Evolutionary conservation across 495 filamentous ascomycete genomes (phyloP), one percentile per base, ranked within the genome.

Genomic region (Daldinia bambusicola): DNA sequence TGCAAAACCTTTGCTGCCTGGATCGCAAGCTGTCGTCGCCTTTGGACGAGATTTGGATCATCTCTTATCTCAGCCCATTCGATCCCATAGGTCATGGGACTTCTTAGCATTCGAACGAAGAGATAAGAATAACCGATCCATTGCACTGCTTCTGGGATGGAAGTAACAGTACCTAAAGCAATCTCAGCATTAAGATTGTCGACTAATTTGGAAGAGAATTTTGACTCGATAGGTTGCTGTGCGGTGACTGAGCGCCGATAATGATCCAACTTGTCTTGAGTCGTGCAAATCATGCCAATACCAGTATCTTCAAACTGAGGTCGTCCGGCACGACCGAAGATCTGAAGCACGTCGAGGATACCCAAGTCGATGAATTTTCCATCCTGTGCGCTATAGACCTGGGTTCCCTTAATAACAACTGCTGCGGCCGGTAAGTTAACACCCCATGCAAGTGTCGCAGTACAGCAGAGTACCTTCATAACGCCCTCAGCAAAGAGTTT

Each of bases 111-210:
- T 36, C 95, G 90, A 43, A 98, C 95, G 71, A 95, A 98, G 2
- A 99, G 85, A 76, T 98, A 99, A 2, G 95, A 97, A 77, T 99
- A 98, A 12, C 95, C 94, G 10, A 99, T 89, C 95, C 95, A 99
- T 74, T 95, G 91, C 0, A 97, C 93, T 5, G 91, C 95, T 78
- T 99, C 95, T 10, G 89, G 78, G n/a, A 99, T 89, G 6, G 94
- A 97, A 1, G 94, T 97, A 50, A 99, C 96, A 0, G 95, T 99
- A 9, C 95, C 95, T 16, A 99, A 83, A 0, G 93, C 87, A 61
- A 98, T 93, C 77, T 99, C 95, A 30, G 95, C 95, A 72, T 99
- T 99, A 61, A 99, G 78, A 69, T 98, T 99, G 74, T 99, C 95
- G 5, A 98, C 93, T 4, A 99, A 82, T 74, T 93, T 93, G 59